Evolutionary conservation across 2,329 filamentous ascomycete genomes (phyloP).

Genomic region (Arthrobotrys entomopaga): DNA sequence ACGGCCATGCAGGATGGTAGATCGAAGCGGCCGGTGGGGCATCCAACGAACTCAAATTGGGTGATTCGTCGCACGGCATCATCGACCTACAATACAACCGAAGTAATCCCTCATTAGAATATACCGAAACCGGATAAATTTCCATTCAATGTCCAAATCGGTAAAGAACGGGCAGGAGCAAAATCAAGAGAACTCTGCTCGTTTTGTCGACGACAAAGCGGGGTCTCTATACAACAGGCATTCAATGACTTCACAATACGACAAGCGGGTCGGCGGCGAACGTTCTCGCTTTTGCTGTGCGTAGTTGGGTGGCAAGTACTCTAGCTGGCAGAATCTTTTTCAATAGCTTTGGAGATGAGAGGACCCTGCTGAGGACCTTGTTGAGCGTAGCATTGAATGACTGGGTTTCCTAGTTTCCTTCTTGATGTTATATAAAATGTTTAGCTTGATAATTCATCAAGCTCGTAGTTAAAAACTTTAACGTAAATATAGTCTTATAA

Average conservation of each 20-base stretch:
- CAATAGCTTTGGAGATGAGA: conserved; percentile 21
- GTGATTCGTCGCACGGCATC: background rate
- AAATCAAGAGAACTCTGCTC: background rate
- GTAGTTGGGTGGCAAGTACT: background rate
- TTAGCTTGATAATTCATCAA: too few species aligned
- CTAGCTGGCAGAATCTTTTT: conserved; percentile 1
- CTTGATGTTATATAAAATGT: too few species aligned
- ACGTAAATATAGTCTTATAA: too few species aligned
- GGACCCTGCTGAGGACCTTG: background rate
- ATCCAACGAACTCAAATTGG: background rate
- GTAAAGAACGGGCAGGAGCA: conserved; percentile 1
- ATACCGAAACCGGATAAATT: conserved; percentile 13
- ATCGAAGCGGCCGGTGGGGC: background rate
- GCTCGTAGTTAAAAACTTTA: too few species aligned
- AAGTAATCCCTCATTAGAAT: conserved; percentile 5
- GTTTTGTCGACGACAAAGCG: conserved; percentile 5
- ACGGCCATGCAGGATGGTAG: conserved; percentile 21
- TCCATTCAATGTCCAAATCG: background rate
- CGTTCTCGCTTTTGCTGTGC: conserved; percentile 10
- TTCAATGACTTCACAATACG: background rate
- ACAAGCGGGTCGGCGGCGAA: conserved; percentile 17
- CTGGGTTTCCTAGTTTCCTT: too few species aligned
- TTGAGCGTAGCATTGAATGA: conserved; percentile 5
- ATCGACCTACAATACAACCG: conserved; percentile 29
- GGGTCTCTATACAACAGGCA: background rate